Percentiles rank a stretch among this genome's conserved stretches.
phyloP scores from a whole-genome alignment of 1,284 basidiomycete species.

The Boletus smithii region DNA sequence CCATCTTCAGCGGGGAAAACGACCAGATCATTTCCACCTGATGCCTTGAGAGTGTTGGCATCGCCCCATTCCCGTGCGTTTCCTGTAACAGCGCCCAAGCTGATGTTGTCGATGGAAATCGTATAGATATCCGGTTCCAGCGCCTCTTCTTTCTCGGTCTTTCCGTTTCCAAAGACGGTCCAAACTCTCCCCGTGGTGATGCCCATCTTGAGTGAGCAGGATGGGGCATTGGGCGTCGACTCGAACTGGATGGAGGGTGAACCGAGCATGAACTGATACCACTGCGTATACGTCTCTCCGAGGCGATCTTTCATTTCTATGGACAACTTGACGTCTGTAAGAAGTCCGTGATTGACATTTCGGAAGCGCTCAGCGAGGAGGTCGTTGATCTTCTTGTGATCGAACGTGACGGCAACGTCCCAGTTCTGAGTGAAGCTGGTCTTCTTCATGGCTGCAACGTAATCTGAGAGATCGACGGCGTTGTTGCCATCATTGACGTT shows the following conservation, averaged over 20 bases:
- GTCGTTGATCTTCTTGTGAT: not conserved
- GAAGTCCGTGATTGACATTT: not conserved
- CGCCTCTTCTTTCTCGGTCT: not conserved
- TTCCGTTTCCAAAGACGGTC: not conserved
- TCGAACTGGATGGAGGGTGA: not conserved
- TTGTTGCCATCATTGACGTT: not conserved
- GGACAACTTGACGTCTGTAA: not conserved
- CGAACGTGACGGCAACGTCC: not conserved
- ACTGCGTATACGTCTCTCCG: not conserved
- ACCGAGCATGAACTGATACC: not conserved
- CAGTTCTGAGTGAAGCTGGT: constrained; percentile 1
- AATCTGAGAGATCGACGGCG: constrained; percentile 1
- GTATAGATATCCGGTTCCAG: not conserved
- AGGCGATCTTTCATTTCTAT: not conserved
- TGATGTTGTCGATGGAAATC: not conserved
- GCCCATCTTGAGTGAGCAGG: not conserved
- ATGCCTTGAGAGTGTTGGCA: too few relatives aligned
- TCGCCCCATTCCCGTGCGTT: not conserved
- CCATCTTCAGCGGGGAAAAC: not conserved
- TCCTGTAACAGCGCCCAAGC: not conserved
- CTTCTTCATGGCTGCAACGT: not conserved
- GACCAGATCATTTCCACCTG: not conserved
- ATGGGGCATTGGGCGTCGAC: not conserved
- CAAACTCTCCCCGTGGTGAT: not conserved
- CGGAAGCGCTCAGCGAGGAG: not conserved